These are phyloP conservation scores for Lachancea mirantina DNA, from an alignment of 805 yeast species.

Conservation along the genomic window DNA sequence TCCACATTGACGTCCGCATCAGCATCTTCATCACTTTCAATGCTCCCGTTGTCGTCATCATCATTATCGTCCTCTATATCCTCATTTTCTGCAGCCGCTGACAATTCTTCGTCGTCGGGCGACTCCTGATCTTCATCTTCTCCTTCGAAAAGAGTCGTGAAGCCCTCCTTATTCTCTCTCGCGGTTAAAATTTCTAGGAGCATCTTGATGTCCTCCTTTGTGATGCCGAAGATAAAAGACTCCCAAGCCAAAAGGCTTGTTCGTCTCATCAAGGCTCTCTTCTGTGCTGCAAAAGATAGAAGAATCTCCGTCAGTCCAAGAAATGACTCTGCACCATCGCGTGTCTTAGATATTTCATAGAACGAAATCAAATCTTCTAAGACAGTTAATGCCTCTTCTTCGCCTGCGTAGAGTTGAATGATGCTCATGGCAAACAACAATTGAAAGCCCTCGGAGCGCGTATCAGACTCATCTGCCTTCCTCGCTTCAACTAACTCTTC, in stretches of 20 bases:
- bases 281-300: conserved; percentile 49
- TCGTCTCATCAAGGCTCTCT: conserved; percentile 50
- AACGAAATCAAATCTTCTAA: conserved; percentile 65
- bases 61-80: conserved; percentile 27
- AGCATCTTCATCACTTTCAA: conserved; percentile 26
- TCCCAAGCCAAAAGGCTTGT: conserved; percentile 52
- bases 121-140: conserved; percentile 41
- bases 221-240: conserved; percentile 43
- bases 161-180: conserved; percentile 78
- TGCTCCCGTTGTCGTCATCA: conserved; percentile 23
- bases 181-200: conserved; percentile 52
- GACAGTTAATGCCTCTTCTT: conserved; percentile 64
- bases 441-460: conserved; percentile 54
- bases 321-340: conserved; percentile 35
- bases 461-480: conserved; percentile 8
- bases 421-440: conserved; percentile 68
- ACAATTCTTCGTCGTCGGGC: conserved; percentile 31
- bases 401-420: conserved; percentile 71
- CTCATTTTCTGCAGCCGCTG: conserved; percentile 29
- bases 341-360: conserved; percentile 32
- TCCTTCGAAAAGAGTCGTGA: conserved; percentile 62
- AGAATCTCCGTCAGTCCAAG: conserved; percentile 52
- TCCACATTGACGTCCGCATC: no score
- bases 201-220: conserved; percentile 38
- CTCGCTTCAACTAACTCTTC: conserved; percentile 31